Conservation (phyloP, 257 asterid genomes). For the Catharanthus roseus region DNA sequence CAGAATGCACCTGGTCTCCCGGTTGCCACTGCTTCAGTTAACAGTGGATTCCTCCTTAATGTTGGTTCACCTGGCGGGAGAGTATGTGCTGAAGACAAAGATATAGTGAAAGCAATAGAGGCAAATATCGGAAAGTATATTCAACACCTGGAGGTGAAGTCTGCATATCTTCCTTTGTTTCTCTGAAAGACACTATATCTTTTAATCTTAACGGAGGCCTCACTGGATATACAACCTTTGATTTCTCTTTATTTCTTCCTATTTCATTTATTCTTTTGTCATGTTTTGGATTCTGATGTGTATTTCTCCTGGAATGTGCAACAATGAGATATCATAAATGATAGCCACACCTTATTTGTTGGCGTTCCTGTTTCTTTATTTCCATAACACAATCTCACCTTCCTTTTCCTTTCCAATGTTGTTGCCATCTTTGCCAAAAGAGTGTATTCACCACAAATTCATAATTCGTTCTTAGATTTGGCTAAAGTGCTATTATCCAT, state of each 20-base stretch:
- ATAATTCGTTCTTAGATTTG: background rate
- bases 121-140: slow-evolving; percentile 76
- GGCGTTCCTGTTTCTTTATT: background rate
- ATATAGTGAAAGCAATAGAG: slow-evolving; percentile 84
- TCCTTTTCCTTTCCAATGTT: background rate
- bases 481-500: background rate
- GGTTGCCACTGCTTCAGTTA: slow-evolving; percentile 92
- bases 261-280: background rate
- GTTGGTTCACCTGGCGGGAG: slow-evolving; percentile 96
- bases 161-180: slow-evolving; percentile 15
- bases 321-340: background rate
- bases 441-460: background rate
- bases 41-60: slow-evolving; percentile 87
- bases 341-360: background rate
- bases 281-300: background rate
- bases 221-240: background rate
- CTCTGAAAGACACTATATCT: background rate
- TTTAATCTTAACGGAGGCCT: background rate
- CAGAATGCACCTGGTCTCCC: slow-evolving; percentile 80
- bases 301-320: slow-evolving; percentile 2
- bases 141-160: slow-evolving; percentile 77
- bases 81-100: slow-evolving; percentile 87
- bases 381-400: background rate
- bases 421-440: background rate
- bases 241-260: background rate